These are phyloP conservation scores for Metarhizium guizhouense DNA, from an alignment of 2,329 filamentous ascomycete genomes.

Conservation along the genomic window DNA sequence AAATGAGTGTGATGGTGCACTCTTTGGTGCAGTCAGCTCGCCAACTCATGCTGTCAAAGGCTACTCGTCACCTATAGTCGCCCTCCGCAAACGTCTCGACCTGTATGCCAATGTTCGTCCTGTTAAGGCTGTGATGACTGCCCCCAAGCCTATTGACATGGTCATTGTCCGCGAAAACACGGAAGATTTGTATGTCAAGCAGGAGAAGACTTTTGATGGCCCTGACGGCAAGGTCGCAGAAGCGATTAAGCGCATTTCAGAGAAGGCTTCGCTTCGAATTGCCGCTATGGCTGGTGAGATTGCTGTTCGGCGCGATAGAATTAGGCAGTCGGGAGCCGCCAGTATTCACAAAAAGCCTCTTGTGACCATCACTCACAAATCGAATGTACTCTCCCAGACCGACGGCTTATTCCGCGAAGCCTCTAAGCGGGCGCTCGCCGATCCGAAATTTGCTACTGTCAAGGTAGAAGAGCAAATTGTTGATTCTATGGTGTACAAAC, in stretches of 20 bases:
- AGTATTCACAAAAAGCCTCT: constrained; percentile 61
- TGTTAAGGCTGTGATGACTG: constrained; percentile 71
- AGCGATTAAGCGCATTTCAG: constrained; percentile 93
- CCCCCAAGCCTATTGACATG: constrained; percentile 71
- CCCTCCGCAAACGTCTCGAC: constrained; percentile 87
- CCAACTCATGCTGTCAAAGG: constrained; percentile 83
- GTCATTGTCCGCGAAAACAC: constrained; percentile 99
- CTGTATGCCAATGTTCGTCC: constrained; percentile 97
- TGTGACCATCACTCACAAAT: constrained; percentile 97
- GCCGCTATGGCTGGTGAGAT: constrained; percentile 92
- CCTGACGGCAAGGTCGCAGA: constrained; percentile 81
- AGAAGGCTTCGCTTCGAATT: constrained; percentile 77
- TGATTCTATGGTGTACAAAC: constrained; percentile 98
- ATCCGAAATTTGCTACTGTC: constrained; percentile 53
- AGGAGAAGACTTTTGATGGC: constrained; percentile 75
- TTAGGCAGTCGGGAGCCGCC: constrained; percentile 50
- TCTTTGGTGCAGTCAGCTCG: constrained; percentile 93
- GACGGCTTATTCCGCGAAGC: constrained; percentile 90
- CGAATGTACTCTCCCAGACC: constrained; percentile 91
- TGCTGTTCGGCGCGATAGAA: constrained; percentile 74
- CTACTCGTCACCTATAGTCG: constrained; percentile 95
- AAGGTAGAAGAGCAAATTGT: constrained; percentile 94
- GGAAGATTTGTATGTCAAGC: constrained; percentile 96
- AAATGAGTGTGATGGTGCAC: constrained; percentile 86
- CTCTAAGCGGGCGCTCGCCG: constrained; percentile 62